Base-by-base conservation (phyloP, 1,284 basidiomycete genomes). In the Sporisorium sorghi region DNA sequence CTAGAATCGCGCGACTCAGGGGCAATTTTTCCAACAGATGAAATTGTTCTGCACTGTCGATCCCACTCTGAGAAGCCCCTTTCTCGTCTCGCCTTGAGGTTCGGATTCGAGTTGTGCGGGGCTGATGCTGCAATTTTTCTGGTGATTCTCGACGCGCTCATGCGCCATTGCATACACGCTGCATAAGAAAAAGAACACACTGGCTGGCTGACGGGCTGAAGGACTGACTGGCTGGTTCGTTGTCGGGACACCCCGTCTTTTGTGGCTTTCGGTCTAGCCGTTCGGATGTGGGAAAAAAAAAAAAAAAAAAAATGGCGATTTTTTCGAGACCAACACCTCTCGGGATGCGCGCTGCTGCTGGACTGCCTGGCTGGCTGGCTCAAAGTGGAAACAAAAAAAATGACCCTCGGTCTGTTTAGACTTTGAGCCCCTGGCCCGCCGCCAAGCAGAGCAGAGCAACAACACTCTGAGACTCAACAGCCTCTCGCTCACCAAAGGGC, bases 241-340 rank as follows among this genome's bases (percentile, higher is more conserved):
- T 28, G 44, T 46, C 44, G 26, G 44, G 12, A 46, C 44, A 46
- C 15, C 44, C 44, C n/a, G n/a, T n/a, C 17, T 46, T 46, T 46
- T n/a, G 26, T 46, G 26, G 44, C 44, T 37, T 46, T 44, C 43
- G 23, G 44, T 28, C 26, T 46, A 14, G 43, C 43, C 23, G 15
- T 11, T n/a, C n/a, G n/a, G n/a, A n/a, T n/a, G n/a, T n/a, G n/a
- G n/a, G n/a, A n/a, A n/a, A n/a, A n/a, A n/a, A n/a, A n/a, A n/a
- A n/a, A n/a, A n/a, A n/a, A n/a, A n/a, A n/a, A n/a, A n/a, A n/a
- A 44, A 35, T 8, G 8, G 23, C 12, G 14, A 44, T 17, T 44
- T 44, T 44, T 15, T 14, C 28, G 15, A 46, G 15, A 46, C 43
- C 26, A 28, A 46, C 44, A 30, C 44, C 35, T 37, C n/a, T n/a